Evolutionary conservation across 2,329 filamentous ascomycete genomes (phyloP), one percentile per base, ranked within the genome.

Genomic region (Fusarium sp.): DNA sequence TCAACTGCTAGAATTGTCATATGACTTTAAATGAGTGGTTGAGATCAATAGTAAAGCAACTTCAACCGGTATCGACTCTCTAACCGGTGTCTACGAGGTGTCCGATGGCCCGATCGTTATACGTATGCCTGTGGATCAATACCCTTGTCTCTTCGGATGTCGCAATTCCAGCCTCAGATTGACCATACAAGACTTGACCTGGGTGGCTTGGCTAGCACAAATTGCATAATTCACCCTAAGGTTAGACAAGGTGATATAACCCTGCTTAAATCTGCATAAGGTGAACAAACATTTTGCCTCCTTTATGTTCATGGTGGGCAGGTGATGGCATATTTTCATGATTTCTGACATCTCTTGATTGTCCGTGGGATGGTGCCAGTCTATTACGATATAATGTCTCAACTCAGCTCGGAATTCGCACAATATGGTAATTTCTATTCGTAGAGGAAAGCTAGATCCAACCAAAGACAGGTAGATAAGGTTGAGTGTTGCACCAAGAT

Each of bases 141-240:
- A 54, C 20, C 56, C 67, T 55, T 59, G 49, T 55, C 55, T 23
- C 30, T 60, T 64, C 68, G 68, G 67, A 71, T 70, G 55, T 70
- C 68, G 67, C 68, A 50, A 70, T 70, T 57, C 47, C 28, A 68
- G 67, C 59, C 59, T 47, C 55, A 32, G 57, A 70, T 70, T 66
- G 43, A 25, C 34, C 56, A 55, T 28, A 41, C 46, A 21, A 45
- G 6, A 20, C 48, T 32, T 46, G 30, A 32, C 8, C 20, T 41
- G 21, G 47, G 21, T 41, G 13, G 51, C 45, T 50, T 51, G 49
- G 34, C 20, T 21, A 21, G 41, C 25, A 23, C 47, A 23, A 5
- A 30, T 14, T 20, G 43, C 48, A 47, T 20, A 20, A 12, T 21
- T 10, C 42, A 25, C 20, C n/a, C 42, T 11, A 23, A 45, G 21